phyloP scores from a whole-genome alignment of 805 yeast genomes.

The Kodamaea hsintzibuensis region DNA sequence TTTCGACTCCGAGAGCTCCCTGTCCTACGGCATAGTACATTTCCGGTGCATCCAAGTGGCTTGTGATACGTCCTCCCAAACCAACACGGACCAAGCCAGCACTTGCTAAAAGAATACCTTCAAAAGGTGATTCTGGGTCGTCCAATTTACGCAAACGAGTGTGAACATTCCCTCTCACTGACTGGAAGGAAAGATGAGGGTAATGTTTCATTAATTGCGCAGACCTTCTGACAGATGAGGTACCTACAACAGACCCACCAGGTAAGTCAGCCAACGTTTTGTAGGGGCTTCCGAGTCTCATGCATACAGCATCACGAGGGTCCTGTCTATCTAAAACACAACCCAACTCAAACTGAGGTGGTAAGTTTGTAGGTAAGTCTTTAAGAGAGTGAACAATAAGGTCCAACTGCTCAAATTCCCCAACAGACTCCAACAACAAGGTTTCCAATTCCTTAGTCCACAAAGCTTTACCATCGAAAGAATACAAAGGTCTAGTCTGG shows the following conservation, averaged over 20 bases:
- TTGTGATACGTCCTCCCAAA: constrained; percentile 73
- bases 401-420: constrained; percentile 69
- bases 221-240: constrained; percentile 90
- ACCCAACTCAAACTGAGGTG: constrained; percentile 87
- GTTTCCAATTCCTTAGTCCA: constrained; percentile 97
- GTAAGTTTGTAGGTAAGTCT: constrained; percentile 88
- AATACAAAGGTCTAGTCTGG: constrained; percentile 79
- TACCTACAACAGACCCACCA: constrained; percentile 83
- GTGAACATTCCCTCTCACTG: constrained; percentile 76
- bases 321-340: constrained; percentile 85
- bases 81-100: constrained; percentile 85
- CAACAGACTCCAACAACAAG: constrained; percentile 61
- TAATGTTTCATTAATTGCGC: constrained; percentile 81
- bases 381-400: constrained; percentile 91
- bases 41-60: constrained; percentile 65
- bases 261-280: constrained; percentile 74
- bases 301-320: constrained; percentile 88
- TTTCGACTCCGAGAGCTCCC: constrained; percentile 94
- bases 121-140: constrained; percentile 58
- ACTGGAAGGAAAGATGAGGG: constrained; percentile 77
- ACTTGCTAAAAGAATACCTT: constrained; percentile 84
- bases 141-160: constrained; percentile 85
- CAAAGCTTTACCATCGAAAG: constrained; percentile 93
- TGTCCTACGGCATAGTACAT: constrained; percentile 99
- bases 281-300: constrained; percentile 66